Evolutionary conservation across 768 basidiomycete species (phyloP).

Genomic region (Scleroderma bovista): DNA sequence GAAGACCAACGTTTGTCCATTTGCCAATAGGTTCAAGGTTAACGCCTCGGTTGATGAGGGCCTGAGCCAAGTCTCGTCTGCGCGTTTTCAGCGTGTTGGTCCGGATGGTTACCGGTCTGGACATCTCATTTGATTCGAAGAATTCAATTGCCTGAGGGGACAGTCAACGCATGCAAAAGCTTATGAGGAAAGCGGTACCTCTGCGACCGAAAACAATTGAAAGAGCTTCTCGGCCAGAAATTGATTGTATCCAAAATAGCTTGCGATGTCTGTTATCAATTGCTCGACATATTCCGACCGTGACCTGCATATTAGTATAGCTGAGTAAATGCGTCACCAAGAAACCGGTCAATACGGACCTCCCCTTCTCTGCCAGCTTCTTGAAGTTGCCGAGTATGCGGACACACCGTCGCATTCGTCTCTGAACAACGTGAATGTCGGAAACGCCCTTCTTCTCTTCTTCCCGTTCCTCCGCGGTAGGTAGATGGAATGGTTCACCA

Average conservation of each 20-base stretch:
- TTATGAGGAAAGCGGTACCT: slow-evolving; percentile 46
- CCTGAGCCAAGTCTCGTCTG: slow-evolving; percentile 89
- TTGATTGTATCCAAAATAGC: slow-evolving; percentile 96
- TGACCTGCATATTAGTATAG: slow-evolving; percentile 45
- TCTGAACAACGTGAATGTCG: slow-evolving; percentile 71
- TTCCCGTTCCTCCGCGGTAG: slow-evolving; percentile 66
- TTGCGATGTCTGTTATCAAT: slow-evolving; percentile 82
- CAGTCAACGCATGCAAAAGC: slow-evolving; percentile 2
- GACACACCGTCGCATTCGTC: slow-evolving; percentile 74
- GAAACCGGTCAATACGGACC: slow-evolving; percentile 32
- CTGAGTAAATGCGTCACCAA: slow-evolving; percentile 5
- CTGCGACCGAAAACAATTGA: slow-evolving; percentile 85
- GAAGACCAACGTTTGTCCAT: slow-evolving; percentile 99
- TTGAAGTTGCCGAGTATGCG: slow-evolving; percentile 70
- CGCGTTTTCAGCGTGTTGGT: slow-evolving; percentile 94
- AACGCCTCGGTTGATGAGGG: slow-evolving; percentile 91
- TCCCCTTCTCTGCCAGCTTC: slow-evolving; percentile 56
- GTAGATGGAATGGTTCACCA: slow-evolving; percentile 52
- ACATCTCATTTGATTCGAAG: slow-evolving; percentile 95
- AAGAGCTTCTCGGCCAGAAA: slow-evolving; percentile 94
- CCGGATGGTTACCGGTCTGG: slow-evolving; percentile 95
- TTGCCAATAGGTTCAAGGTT: slow-evolving; percentile 98
- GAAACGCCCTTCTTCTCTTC: slow-evolving; percentile 65
- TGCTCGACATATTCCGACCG: slow-evolving; percentile 89
- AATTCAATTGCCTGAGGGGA: slow-evolving; percentile 85